Evolutionary conservation across 2,329 filamentous ascomycete genomes (phyloP).

Genomic region (Rugonectria rugulosa): DNA sequence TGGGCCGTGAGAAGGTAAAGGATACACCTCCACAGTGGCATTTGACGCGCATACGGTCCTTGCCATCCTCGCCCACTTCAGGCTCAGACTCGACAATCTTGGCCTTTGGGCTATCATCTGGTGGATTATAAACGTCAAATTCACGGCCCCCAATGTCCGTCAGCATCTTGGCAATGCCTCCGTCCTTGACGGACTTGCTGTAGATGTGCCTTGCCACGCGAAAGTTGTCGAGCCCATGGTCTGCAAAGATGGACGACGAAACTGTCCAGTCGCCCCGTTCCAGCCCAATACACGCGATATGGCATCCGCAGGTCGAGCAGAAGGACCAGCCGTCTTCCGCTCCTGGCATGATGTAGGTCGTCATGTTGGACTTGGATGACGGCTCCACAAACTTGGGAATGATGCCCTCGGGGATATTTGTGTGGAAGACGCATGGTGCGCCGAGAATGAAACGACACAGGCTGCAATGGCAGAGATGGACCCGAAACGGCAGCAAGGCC

Average conservation of each 20-base stretch:
- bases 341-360: constrained; percentile 44
- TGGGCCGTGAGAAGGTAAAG: constrained; percentile 53
- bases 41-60: constrained; percentile 51
- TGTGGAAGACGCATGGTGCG: constrained; percentile 52
- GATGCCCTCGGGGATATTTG: constrained; percentile 44
- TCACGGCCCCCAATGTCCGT: constrained; percentile 41
- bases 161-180: constrained; percentile 48
- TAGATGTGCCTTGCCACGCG: constrained; percentile 47
- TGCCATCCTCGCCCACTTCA: constrained; percentile 45
- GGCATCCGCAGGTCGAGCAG: constrained; percentile 55
- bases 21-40: constrained; percentile 58
- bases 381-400: constrained; percentile 50
- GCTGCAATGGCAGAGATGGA: constrained; percentile 56
- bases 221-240: constrained; percentile 46
- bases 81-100: constrained; percentile 37
- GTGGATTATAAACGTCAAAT: constrained; percentile 48
- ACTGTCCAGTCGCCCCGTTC: constrained; percentile 47
- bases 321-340: constrained; percentile 49
- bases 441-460: constrained; percentile 54
- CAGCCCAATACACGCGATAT: constrained; percentile 48
- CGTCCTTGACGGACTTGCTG: constrained; percentile 46
- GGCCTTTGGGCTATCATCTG: constrained; percentile 35
- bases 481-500: constrained; percentile 48
- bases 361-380: constrained; percentile 47
- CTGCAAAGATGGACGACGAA: constrained; percentile 50